Evolutionary conservation across 257 asterid species (phyloP), one percentile per base, ranked within the genome.

Genomic region (Penstemon barbatus): DNA sequence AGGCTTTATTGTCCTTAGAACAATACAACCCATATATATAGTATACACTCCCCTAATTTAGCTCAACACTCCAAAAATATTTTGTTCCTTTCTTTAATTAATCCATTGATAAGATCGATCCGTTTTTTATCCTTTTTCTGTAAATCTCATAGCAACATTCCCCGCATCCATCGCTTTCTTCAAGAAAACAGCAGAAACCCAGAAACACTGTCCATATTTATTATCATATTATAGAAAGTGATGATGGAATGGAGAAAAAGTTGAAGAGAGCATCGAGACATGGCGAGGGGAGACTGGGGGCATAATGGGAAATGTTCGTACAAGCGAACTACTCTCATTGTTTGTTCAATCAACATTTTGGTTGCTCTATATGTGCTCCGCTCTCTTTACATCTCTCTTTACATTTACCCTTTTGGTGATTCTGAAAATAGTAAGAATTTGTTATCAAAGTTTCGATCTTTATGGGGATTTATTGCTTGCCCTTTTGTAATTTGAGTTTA

Each of bases 211-310:
- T 42, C 56, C n/a, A 25, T 46, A 36, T 38, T 25, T 1, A 57
- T 15, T 48, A 18, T 38, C 63, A 52, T 67, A 63, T 61, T 61
- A 76, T 66, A 74, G 80, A 79, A 60, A 70, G 71, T 39, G 81
- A 70, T 61, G 74, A 73, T 72, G 84, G 65, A 68, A 75, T 80
- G 87, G 87, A 68, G 82, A 68, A 75, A 87, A 80, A 73, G 80
- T 55, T 82, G 89, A 74, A 49, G 51, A 54, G 67, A 51, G 37
- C 19, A 59, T 58, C 2, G 46, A 68, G 75, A 71, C 65, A 92
- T 92, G 98, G 92, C 94, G 77, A 90, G 97, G 77, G 85, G 77
- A 60, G 92, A 86, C 78, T 86, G 85, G 88, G 80, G 80, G 68
- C 57, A 77, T 55, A 71, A 73, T 55, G 90, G 91, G 65, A 86